Evolutionary conservation across 2,329 filamentous ascomycete species (phyloP).

Genomic region (Beauveria sp.): DNA sequence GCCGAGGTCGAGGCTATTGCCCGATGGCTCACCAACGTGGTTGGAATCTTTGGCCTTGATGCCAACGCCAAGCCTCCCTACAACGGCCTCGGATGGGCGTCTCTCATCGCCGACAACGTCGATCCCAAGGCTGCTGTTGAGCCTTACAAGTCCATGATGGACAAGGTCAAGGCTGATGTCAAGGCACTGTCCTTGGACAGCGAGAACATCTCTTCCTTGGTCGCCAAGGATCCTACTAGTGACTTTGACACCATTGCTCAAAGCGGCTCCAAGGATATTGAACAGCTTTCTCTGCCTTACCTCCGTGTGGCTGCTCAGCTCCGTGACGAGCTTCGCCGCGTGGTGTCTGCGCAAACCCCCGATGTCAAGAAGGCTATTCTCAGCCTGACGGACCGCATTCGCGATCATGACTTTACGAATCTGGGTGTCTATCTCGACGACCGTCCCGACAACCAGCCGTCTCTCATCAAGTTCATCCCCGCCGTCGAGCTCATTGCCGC

Average conservation of each 20-base stretch:
- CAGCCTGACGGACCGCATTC: slow-evolving; percentile 67
- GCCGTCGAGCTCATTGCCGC: slow-evolving; percentile 49
- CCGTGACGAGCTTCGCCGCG: slow-evolving; percentile 53
- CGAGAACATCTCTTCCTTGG: slow-evolving; percentile 33
- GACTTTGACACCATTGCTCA: slow-evolving; percentile 40
- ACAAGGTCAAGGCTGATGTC: slow-evolving; percentile 39
- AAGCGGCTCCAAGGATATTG: slow-evolving; percentile 40
- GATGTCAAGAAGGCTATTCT: slow-evolving; percentile 65
- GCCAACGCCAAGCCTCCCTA: slow-evolving; percentile 48
- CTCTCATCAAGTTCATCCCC: slow-evolving; percentile 62
- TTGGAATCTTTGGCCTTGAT: slow-evolving; percentile 78
- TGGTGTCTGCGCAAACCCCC: slow-evolving; percentile 38
- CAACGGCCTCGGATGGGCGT: slow-evolving; percentile 49
- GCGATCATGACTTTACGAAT: slow-evolving; percentile 73
- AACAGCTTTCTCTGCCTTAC: slow-evolving; percentile 47
- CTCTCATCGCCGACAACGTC: slow-evolving; percentile 29
- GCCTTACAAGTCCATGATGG: slow-evolving; percentile 39
- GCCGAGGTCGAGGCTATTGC: slow-evolving; percentile 50
- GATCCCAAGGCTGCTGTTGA: slow-evolving; percentile 39
- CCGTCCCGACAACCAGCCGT: slow-evolving; percentile 55
- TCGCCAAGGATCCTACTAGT: slow-evolving; percentile 34
- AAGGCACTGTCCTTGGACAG: slow-evolving; percentile 40
- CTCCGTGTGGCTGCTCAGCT: slow-evolving; percentile 46
- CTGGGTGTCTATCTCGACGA: slow-evolving; percentile 86
- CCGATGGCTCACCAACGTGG: slow-evolving; percentile 73